Conservation (phyloP, 2,329 filamentous ascomycete species). For the Emmonsia crescens region DNA sequence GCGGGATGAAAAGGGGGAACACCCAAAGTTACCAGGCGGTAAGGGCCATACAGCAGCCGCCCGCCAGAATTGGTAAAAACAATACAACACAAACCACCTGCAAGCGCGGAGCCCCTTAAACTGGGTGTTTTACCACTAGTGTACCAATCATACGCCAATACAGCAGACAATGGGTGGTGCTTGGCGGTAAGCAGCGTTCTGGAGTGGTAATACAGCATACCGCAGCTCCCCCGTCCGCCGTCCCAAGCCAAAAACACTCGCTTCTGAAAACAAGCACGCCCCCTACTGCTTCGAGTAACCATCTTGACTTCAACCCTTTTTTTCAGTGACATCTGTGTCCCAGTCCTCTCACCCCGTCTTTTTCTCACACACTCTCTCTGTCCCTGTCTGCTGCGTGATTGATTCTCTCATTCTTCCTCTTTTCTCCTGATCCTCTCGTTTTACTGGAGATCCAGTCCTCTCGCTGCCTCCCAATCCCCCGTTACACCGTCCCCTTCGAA, state of each 20-base stretch:
- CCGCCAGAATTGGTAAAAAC: background rate
- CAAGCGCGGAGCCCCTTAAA: background rate
- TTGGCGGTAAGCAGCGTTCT: background rate
- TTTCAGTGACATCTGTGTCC: conserved; percentile 8
- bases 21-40: background rate
- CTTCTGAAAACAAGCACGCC: background rate
- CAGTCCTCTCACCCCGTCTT: conserved; percentile 10
- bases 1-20: conserved; percentile 1
- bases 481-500: conserved; percentile 8
- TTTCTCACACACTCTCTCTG: conserved; percentile 2
- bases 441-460: conserved; percentile 6
- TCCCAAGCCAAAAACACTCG: background rate
- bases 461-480: conserved; percentile 10
- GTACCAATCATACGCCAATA: background rate
- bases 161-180: background rate
- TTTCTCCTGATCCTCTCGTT: conserved; percentile 11
- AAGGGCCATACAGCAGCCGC: background rate
- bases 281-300: conserved; percentile 6
- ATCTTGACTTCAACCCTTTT: conserved; percentile 1
- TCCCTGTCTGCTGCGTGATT: conserved; percentile 14
- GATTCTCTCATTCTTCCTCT: conserved; percentile 15
- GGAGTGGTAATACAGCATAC: background rate
- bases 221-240: background rate
- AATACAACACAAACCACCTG: background rate
- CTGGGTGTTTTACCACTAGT: background rate